Conservation (phyloP, 805 yeast species). For the Yarrowia sp. region DNA sequence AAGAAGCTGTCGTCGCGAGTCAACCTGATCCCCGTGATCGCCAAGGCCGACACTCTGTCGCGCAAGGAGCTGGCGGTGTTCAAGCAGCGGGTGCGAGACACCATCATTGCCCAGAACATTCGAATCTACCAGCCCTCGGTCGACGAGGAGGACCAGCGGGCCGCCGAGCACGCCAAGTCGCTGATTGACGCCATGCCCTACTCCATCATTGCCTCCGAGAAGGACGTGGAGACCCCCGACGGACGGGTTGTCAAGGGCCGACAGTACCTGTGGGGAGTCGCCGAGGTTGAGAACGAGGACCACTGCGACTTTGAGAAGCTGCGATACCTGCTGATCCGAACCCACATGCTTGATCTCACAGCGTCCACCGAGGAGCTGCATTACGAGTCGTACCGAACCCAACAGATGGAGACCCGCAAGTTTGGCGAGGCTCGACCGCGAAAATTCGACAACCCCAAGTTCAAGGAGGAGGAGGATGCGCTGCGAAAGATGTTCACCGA, state of each 20-base stretch:
- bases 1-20: conserved; percentile 72
- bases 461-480: conserved; percentile 94
- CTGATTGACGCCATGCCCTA: conserved; percentile 63
- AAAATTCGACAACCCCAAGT: conserved; percentile 78
- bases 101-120: conserved; percentile 63
- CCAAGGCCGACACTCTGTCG: conserved; percentile 80
- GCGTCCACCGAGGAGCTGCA: conserved; percentile 72
- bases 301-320: conserved; percentile 80
- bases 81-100: conserved; percentile 60
- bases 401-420: conserved; percentile 60
- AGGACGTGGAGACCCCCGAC: conserved; percentile 53
- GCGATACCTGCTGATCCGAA: conserved; percentile 68
- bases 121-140: conserved; percentile 60
- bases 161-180: conserved; percentile 41
- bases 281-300: conserved; percentile 76
- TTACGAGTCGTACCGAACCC: conserved; percentile 72
- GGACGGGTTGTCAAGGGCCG: conserved; percentile 72
- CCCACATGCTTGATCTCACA: conserved; percentile 78
- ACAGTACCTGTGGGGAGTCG: conserved; percentile 83
- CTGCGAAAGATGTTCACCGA: conserved; percentile 94
- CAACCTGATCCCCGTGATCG: conserved; percentile 80
- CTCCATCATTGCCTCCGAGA: conserved; percentile 72
- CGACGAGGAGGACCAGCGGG: conserved; percentile 50
- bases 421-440: conserved; percentile 52
- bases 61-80: conserved; percentile 60